These are phyloP conservation scores for Piper longum DNA, from an alignment of 164 flowering plant species.

Conservation along the genomic window DNA sequence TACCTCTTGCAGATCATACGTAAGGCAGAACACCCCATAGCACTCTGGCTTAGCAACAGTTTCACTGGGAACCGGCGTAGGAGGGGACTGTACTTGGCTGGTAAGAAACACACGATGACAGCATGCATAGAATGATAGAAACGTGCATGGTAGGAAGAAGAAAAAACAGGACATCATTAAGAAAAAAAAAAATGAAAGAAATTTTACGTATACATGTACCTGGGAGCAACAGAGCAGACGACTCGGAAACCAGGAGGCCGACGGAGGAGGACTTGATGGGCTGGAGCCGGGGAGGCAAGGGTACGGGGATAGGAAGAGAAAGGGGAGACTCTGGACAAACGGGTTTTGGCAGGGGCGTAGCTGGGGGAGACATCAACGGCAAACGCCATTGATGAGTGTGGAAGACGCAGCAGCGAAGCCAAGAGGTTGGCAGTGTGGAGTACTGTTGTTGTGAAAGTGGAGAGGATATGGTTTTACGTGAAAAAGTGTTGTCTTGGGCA, in stretches of 20 bases:
- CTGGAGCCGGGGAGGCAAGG: no score
- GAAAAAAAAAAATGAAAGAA: background rate
- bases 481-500: no score
- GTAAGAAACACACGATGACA: no score
- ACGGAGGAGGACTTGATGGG: background rate
- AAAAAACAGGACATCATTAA: background rate
- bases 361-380: background rate
- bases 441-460: no score
- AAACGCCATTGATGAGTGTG: background rate
- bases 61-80: background rate
- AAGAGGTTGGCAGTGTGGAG: no score
- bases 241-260: background rate
- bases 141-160: background rate
- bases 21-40: slow-evolving; percentile 2
- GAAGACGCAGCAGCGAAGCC: background rate
- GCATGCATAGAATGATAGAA: background rate
- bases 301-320: background rate
- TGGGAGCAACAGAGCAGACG: background rate
- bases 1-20: slow-evolving; percentile 2
- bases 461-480: no score
- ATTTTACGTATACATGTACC: background rate
- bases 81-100: background rate
- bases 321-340: background rate
- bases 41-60: background rate
- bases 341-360: background rate